Base-by-base conservation (phyloP, 257 asterid species). In the Fraxinus cuspidata region DNA sequence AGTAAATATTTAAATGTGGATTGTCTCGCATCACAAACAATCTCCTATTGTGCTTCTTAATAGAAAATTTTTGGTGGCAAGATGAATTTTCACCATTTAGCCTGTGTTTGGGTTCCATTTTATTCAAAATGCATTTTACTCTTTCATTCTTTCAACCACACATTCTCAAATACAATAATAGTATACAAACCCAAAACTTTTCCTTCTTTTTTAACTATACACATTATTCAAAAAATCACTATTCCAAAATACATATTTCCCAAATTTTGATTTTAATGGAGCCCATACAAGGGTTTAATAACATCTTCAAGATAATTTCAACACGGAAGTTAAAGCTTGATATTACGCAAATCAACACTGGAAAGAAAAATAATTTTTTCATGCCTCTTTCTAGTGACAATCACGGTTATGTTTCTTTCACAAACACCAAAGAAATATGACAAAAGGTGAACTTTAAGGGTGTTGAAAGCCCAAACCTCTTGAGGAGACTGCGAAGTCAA, bases 401-500 rank as follows among this genome's bases (percentile, higher is more conserved):
- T 72, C 71, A 72, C 60, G 63, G 69, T 37, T 5, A 75, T 27
- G 10, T 7, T 74, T 74, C 60, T 6, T 80, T 56, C 77, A 84
- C 70, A 15, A 53, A 68, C 40, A 76, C 28, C 31, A 66, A 73
- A 58, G 60, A 18, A 31, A 34, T 11, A 3, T n/a, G 32, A 40
- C 10, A 34, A 25, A 76, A 23, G 42, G 49, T 67, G 69, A 56
- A 51, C 32, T 65, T 28, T n/a, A 12, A 76, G 70, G 83, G 81
- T 74, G 38, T 60, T 40, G 77, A 73, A 66, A 74, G 28, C 37
- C 35, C 87, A 85, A 81, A 94, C 98, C 97, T 94, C 98, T 86
- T 89, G 98, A 74, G 92, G 88, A 84, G 90, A 82, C 79, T 89
- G 98, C 44, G 91, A 84, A 77, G 92, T 76, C 81, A 89, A 96